Base-by-base conservation (phyloP, 164 flowering plant species). In the Warburgia ugandensis region DNA sequence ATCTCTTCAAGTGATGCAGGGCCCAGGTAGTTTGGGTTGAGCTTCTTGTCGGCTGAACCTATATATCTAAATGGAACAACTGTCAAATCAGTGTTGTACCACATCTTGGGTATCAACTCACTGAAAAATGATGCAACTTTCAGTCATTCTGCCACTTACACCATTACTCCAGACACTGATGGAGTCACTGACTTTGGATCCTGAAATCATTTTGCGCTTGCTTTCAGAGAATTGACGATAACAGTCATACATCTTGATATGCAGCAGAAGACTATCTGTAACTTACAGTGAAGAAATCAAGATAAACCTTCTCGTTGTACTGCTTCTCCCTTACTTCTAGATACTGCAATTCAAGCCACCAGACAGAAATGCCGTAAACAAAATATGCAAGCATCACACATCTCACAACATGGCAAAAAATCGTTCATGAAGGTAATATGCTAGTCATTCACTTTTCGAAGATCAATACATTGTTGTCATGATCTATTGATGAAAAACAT, bases 281-380 rank as follows among this genome's bases (percentile, higher is more conserved):
- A 68, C 95, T 81, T 73, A 84, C 98, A 13, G 96, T 80, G 66
- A 66, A 91, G 39, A 91, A 72, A 62, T 91, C 95, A 46, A 91
- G 28, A 59, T 74, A 78, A 32, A 67, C 87, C 68, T 91, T 81
- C 71, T 68, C 38, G 63, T 91, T 96, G 61, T 91, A 91, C 59
- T 91, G 98, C 73, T 91, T 84, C 74, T 91, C 98, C 60, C 98
- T 80, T 58, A 91, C 95, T 75, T 87, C 96, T 21, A 87, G 73
- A 73, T 87, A 48, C 98, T 91, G 79, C 64, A 65, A 22, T 29
- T 20, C 44, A 52, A 37, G 51, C 49, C 55, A 64, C 29, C 43
- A 41, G 12, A 32, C 22, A 17, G 48, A 23, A 25, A 56, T 37
- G 49, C 26, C 32, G 21, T 40, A 14, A 56, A 59, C 10, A 50